Base-by-base conservation (phyloP, 1,284 basidiomycete species). In the Somion occarium region DNA sequence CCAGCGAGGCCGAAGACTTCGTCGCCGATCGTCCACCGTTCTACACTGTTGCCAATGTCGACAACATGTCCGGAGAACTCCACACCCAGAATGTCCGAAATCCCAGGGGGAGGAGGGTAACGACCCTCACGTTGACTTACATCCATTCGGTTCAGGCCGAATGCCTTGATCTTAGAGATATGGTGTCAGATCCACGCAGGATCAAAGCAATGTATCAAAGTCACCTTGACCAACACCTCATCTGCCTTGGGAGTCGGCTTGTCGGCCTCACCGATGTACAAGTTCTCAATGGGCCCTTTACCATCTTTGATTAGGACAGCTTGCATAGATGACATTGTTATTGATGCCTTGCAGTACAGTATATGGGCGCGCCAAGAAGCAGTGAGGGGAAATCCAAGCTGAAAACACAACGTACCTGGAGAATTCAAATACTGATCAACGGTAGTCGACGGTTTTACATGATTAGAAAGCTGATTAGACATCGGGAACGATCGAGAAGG, bases 81-180 rank as follows among this genome's bases (percentile, higher is more conserved):
- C 50, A 98, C 92, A 5, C 96, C 94, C 23, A 98, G 76, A 63
- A 96, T 87, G 5, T 75, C 68, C 15, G 87, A 85, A 13, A 85
- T 80, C 46, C 88, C 90, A 13, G 87, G 79, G 7, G 94, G 95
- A 2, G 83, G 66, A 1, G 92, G 86, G 64, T 95, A 95, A 41
- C 71, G 67, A 5, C 92, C 91, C 63, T 88, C 78, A 7, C 86
- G 78, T 68, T 94, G 93, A 38, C 68, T 55, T 44, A 93, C 77
- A 65, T 96, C 93, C 91, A 93, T 88, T 22, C 93, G 78, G 69
- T 96, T 96, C 53, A 95, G 67, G 13, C 91, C 92, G 64, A 95
- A 95, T 0, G 84, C 84, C 62, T 82, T 83, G 60, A 88, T 73
- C 88, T 87, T 30, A 24, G 12, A 25, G 34, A 19, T n/a, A 26